Conservation (phyloP, 495 filamentous ascomycete genomes). For the Podospora conica region DNA sequence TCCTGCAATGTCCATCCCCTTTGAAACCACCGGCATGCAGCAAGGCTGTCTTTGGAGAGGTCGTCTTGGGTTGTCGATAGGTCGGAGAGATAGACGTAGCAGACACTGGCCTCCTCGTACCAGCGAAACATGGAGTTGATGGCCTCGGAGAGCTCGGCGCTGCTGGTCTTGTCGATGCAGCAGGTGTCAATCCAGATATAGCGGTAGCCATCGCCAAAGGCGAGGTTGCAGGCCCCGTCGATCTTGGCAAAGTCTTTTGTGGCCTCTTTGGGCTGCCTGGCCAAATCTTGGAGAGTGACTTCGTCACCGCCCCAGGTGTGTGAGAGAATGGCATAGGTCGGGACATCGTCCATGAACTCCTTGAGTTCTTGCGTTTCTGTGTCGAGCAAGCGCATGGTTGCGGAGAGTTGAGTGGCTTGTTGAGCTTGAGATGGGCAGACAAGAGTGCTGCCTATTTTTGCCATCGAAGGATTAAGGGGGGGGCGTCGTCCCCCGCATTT, state of each 20-base stretch:
- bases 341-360: neutral
- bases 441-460: neutral
- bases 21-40: neutral
- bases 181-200: neutral
- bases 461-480: neutral
- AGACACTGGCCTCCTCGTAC: neutral
- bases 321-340: neutral
- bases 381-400: neutral
- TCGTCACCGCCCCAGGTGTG: neutral
- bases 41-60: neutral
- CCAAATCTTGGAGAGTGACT: neutral
- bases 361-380: neutral
- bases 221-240: neutral
- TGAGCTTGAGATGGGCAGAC: no score
- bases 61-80: neutral
- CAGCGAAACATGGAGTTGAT: neutral
- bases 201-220: neutral
- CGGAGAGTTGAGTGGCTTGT: neutral
- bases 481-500: neutral
- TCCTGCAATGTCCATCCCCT: conserved; percentile 9
- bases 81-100: neutral
- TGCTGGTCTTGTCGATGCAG: neutral
- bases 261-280: neutral
- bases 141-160: neutral
- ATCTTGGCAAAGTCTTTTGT: neutral